Evolutionary conservation across 176 grass and related monocot genomes (phyloP).

Genomic region (Phyllostachys edulis): DNA sequence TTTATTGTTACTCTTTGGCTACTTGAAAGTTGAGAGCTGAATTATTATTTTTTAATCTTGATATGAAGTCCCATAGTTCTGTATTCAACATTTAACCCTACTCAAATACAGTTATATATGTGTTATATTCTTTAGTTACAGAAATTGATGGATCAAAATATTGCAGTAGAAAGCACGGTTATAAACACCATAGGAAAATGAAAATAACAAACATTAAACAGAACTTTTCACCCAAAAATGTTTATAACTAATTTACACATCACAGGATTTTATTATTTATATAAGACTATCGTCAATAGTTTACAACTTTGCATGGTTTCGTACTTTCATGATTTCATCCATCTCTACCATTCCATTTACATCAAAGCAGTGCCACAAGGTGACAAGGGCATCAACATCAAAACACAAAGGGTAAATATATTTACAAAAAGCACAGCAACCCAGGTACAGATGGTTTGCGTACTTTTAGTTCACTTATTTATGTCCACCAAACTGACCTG

Average conservation of each 20-base stretch:
- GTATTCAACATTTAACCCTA: background rate
- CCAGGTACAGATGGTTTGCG: background rate
- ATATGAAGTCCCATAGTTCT: background rate
- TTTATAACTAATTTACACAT: background rate
- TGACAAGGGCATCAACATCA: background rate
- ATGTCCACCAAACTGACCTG: conserved; percentile 49
- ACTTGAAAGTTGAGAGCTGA: background rate
- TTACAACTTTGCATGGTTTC: conserved; percentile 22
- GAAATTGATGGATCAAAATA: background rate
- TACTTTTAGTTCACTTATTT: conserved; percentile 33
- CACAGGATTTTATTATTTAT: conserved; percentile 18
- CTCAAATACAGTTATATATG: background rate
- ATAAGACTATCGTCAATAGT: background rate
- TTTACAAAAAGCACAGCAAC: conserved; percentile 26
- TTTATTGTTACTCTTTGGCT: background rate
- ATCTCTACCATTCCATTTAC: conserved; percentile 21
- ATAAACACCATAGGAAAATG: background rate
- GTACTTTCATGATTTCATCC: background rate
- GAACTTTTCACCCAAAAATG: conserved; percentile 6
- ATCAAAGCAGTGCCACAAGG: conserved; percentile 10
- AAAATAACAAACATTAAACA: conserved; percentile 1
- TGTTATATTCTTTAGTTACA: background rate
- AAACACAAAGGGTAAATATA: conserved; percentile 23
- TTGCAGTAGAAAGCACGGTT: background rate
- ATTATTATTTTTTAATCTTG: background rate